Evolutionary conservation across 768 basidiomycete species (phyloP).

Genomic region (Leccinum aurantiacum): DNA sequence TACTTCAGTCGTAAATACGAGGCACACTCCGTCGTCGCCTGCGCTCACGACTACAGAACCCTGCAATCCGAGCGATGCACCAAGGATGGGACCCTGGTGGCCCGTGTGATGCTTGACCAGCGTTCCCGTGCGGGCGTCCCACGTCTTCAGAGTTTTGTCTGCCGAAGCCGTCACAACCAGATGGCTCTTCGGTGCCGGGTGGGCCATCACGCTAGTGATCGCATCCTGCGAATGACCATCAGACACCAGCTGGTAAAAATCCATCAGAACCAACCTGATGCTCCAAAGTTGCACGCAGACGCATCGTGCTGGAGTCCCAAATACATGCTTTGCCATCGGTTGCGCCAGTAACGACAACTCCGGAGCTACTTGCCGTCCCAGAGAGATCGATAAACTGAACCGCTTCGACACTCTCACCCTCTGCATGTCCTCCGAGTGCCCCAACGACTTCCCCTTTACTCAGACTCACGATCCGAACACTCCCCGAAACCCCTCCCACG

Average conservation of each 20-base stretch:
- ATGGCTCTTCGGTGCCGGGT: slow-evolving; percentile 73
- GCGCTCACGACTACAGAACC: slow-evolving; percentile 82
- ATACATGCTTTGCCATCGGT: slow-evolving; percentile 94
- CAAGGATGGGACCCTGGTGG: slow-evolving; percentile 75
- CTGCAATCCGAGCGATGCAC: slow-evolving; percentile 65
- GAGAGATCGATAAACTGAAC: slow-evolving; percentile 81
- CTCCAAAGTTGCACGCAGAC: slow-evolving; percentile 74
- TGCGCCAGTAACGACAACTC: slow-evolving; percentile 76
- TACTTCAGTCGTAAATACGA: slow-evolving; percentile 72
- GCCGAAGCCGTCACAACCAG: slow-evolving; percentile 85
- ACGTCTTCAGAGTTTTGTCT: slow-evolving; percentile 83
- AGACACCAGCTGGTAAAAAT: neutral
- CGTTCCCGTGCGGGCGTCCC: slow-evolving; percentile 87
- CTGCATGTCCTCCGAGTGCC: slow-evolving; percentile 77
- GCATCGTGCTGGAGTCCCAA: slow-evolving; percentile 91
- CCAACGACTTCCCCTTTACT: slow-evolving; percentile 82
- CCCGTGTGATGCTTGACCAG: slow-evolving; percentile 80
- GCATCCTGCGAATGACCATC: slow-evolving; percentile 62
- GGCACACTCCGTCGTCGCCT: slow-evolving; percentile 85
- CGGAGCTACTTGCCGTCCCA: slow-evolving; percentile 48
- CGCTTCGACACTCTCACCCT: slow-evolving; percentile 87
- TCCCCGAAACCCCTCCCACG: slow-evolving; percentile 83
- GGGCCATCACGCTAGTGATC: slow-evolving; percentile 74
- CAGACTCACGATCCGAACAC: slow-evolving; percentile 84
- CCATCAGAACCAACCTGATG: slow-evolving; percentile 63